Conservation (phyloP, 805 yeast species). For the Saccharomycopsis sp. region DNA sequence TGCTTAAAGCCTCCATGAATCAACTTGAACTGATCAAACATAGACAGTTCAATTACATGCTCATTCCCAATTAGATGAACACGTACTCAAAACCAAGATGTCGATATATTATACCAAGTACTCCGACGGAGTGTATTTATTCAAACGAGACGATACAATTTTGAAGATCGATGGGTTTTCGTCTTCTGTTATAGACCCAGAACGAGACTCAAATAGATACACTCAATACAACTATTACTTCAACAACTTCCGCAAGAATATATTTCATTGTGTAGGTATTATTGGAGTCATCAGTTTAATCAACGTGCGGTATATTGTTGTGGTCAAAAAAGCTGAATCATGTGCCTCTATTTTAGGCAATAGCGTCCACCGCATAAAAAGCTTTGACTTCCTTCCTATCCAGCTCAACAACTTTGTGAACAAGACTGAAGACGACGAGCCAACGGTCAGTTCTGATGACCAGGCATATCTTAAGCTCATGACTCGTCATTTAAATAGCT, state of each 20-base stretch:
- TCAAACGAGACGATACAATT: constrained; percentile 9
- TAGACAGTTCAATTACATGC: too few species aligned
- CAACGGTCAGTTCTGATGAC: constrained; percentile 11
- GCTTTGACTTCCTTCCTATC: constrained; percentile 16
- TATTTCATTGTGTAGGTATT: constrained; percentile 17
- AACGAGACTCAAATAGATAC: background rate
- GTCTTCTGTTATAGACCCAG: constrained; percentile 2
- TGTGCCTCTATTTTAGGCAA: constrained; percentile 6
- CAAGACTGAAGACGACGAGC: background rate
- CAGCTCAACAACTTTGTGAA: background rate
- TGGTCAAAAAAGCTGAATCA: constrained; percentile 2
- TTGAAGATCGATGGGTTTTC: constrained; percentile 17
- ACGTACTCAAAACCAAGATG: background rate
- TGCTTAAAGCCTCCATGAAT: too few species aligned
- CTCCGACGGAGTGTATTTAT: constrained; percentile 14
- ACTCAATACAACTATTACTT: constrained; percentile 17
- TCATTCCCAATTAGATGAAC: too few species aligned
- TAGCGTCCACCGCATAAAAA: constrained; percentile 8
- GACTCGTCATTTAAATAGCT: constrained; percentile 56
- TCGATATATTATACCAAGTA: constrained; percentile 18
- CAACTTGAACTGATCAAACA: too few species aligned
- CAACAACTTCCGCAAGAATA: constrained; percentile 11
- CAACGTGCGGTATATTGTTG: constrained; percentile 8
- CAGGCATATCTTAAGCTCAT: constrained; percentile 37
- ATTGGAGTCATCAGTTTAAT: constrained; percentile 13